Evolutionary conservation across 2,329 filamentous ascomycete genomes (phyloP).

Genomic region (Pochonia chlamydosporia): DNA sequence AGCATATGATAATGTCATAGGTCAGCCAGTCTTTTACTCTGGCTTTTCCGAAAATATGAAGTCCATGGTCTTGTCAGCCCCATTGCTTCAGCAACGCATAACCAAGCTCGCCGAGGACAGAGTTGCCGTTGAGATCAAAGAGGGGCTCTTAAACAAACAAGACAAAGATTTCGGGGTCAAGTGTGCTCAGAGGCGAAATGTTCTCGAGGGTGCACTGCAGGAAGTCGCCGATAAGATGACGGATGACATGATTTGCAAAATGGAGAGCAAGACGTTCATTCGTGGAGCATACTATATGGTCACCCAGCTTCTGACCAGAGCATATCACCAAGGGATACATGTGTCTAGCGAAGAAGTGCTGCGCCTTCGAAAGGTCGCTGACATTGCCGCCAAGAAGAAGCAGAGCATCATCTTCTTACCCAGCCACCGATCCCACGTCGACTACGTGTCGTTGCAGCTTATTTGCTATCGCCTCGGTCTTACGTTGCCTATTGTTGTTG

Average conservation of each 20-base stretch:
- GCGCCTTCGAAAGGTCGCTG: slow-evolving; percentile 72
- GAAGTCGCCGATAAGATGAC: slow-evolving; percentile 83
- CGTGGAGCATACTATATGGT: slow-evolving; percentile 83
- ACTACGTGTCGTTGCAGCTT: slow-evolving; percentile 90
- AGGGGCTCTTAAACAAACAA: slow-evolving; percentile 58
- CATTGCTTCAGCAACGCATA: slow-evolving; percentile 70
- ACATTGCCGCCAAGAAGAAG: slow-evolving; percentile 76
- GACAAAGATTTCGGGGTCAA: slow-evolving; percentile 47
- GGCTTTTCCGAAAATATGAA: slow-evolving; percentile 93
- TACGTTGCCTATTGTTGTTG: slow-evolving; percentile 83
- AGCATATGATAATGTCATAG: slow-evolving; percentile 83
- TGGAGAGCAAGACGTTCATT: slow-evolving; percentile 92
- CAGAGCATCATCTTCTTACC: slow-evolving; percentile 95
- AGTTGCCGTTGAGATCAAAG: slow-evolving; percentile 67
- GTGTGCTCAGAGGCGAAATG: slow-evolving; percentile 48
- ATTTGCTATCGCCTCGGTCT: slow-evolving; percentile 93
- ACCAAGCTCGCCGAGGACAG: slow-evolving; percentile 69
- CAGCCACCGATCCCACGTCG: slow-evolving; percentile 90
- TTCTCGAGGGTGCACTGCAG: slow-evolving; percentile 67
- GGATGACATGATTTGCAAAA: slow-evolving; percentile 97
- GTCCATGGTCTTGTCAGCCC: slow-evolving; percentile 65
- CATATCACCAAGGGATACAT: slow-evolving; percentile 96
- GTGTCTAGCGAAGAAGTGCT: slow-evolving; percentile 92
- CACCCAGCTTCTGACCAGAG: slow-evolving; percentile 83
- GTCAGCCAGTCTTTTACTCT: slow-evolving; percentile 87